phyloP scores from a whole-genome alignment of 768 basidiomycete genomes.

The Hydnomerulius pinastri region DNA sequence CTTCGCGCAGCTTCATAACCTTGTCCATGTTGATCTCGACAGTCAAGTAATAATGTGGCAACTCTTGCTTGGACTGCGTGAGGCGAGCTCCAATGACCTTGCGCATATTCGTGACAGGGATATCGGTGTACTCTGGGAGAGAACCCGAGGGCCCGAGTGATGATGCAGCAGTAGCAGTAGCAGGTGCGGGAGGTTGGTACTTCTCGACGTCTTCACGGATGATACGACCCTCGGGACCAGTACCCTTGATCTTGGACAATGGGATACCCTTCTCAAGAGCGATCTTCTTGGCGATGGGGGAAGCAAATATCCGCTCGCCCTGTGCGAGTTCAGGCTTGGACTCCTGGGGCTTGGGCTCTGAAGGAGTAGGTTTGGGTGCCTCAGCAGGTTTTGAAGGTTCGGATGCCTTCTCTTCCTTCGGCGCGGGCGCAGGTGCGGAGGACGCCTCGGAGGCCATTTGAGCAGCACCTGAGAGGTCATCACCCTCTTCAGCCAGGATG shows the following conservation, averaged over 20 bases:
- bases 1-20: constrained; percentile 88
- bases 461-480: constrained; percentile 83
- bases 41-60: constrained; percentile 98
- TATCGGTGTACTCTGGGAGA: constrained; percentile 80
- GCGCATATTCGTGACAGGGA: constrained; percentile 92
- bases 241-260: constrained; percentile 84
- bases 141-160: constrained; percentile 51
- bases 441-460: constrained; percentile 68
- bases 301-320: constrained; percentile 89
- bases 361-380: constrained; percentile 34
- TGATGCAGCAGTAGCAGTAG: constrained; percentile 44
- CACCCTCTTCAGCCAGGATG: constrained; percentile 91
- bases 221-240: constrained; percentile 93
- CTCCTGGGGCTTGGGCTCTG: constrained; percentile 38
- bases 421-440: constrained; percentile 35
- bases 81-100: constrained; percentile 90
- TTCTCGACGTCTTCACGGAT: constrained; percentile 93
- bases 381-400: constrained; percentile 45
- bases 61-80: constrained; percentile 87
- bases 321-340: constrained; percentile 57
- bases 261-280: constrained; percentile 94
- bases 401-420: constrained; percentile 39
- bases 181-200: constrained; percentile 61
- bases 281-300: constrained; percentile 95
- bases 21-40: constrained; percentile 97